Percentiles rank a stretch among this genome's conserved stretches.
phyloP scores from a whole-genome alignment of 192 early-diverging fungal genomes.

The Lunasporangiospora selenospora region DNA sequence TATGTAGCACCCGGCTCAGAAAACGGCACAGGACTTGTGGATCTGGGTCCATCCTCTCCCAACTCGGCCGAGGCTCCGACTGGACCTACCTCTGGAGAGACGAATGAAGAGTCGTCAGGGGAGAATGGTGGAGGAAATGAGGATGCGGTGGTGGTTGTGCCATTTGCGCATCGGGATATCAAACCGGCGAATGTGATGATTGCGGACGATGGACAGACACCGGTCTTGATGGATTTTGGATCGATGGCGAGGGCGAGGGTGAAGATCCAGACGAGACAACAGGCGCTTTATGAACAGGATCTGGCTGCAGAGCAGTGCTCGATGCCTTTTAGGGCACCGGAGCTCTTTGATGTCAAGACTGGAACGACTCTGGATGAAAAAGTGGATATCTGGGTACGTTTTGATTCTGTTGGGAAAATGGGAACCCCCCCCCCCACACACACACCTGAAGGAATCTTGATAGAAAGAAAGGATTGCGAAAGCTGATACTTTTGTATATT shows the following conservation, averaged over 20 bases:
- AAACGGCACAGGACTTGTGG: slow-evolving; percentile 25
- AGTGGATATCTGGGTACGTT: slow-evolving; percentile 76
- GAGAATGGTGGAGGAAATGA: no score
- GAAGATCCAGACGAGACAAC: slow-evolving; percentile 56
- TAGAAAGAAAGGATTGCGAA: no score
- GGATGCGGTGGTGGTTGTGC: slow-evolving; percentile 47
- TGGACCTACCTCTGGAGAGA: no score
- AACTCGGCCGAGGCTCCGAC: no score
- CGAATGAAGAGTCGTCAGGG: no score
- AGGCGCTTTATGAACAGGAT: slow-evolving; percentile 75
- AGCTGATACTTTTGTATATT: no score
- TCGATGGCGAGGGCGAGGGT: slow-evolving; percentile 66
- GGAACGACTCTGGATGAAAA: slow-evolving; percentile 66
- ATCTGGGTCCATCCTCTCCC: slow-evolving; percentile 29
- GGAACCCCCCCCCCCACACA: no score
- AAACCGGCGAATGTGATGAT: slow-evolving; percentile 80
- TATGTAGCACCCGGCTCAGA: slow-evolving; percentile 31
- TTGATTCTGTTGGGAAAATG: neutral
- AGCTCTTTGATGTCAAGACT: slow-evolving; percentile 81
- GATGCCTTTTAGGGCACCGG: slow-evolving; percentile 80
- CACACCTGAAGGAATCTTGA: no score
- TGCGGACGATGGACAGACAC: slow-evolving; percentile 66
- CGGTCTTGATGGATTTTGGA: slow-evolving; percentile 83
- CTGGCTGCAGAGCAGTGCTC: slow-evolving; percentile 73
- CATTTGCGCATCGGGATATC: slow-evolving; percentile 77